A percentile compares a stretch with the other conserved stretches of the same genome.
Evolutionary conservation across 2,329 filamentous ascomycete species (phyloP).

Genomic region (Lasiodiplodia hormozganensis): DNA sequence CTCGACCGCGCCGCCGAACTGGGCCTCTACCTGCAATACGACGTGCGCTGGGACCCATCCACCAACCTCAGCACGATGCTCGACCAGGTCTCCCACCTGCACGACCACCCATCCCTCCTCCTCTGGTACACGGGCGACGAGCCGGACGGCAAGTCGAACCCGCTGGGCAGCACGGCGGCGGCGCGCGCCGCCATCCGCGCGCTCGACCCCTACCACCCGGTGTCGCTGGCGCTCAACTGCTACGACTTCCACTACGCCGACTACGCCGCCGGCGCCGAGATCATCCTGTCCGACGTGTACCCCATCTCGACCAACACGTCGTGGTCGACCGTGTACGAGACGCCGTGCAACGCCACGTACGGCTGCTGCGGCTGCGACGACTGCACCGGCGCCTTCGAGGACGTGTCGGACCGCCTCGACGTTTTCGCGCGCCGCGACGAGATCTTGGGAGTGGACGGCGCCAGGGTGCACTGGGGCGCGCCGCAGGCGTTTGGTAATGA

Average conservation of each 20-base stretch:
- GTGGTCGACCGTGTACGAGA: slow-evolving; percentile 62
- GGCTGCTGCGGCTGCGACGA: slow-evolving; percentile 70
- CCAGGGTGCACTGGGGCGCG: slow-evolving; percentile 58
- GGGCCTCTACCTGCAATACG: slow-evolving; percentile 53
- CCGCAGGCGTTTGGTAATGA: slow-evolving; percentile 58
- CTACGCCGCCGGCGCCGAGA: slow-evolving; percentile 63
- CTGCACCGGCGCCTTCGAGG: slow-evolving; percentile 60
- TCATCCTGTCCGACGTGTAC: slow-evolving; percentile 67
- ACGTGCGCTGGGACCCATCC: slow-evolving; percentile 51
- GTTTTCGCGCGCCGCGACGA: slow-evolving; percentile 49
- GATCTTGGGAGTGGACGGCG: slow-evolving; percentile 42
- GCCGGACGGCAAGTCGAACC: slow-evolving; percentile 64
- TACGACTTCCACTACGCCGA: slow-evolving; percentile 65
- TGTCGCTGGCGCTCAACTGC: slow-evolving; percentile 67
- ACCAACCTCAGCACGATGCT: slow-evolving; percentile 45
- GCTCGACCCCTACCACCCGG: slow-evolving; percentile 68
- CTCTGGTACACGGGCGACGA: slow-evolving; percentile 61
- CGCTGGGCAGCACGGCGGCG: slow-evolving; percentile 55
- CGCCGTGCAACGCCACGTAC: slow-evolving; percentile 64
- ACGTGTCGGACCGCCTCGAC: slow-evolving; percentile 58
- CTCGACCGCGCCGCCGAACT: slow-evolving; percentile 51
- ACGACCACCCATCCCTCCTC: slow-evolving; percentile 47
- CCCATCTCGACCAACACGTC: slow-evolving; percentile 64
- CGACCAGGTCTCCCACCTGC: slow-evolving; percentile 47
- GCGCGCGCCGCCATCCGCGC: slow-evolving; percentile 55